Evolutionary conservation across 352 stramenopile species (phyloP).

Genomic region (Pythium grandisporangium): DNA sequence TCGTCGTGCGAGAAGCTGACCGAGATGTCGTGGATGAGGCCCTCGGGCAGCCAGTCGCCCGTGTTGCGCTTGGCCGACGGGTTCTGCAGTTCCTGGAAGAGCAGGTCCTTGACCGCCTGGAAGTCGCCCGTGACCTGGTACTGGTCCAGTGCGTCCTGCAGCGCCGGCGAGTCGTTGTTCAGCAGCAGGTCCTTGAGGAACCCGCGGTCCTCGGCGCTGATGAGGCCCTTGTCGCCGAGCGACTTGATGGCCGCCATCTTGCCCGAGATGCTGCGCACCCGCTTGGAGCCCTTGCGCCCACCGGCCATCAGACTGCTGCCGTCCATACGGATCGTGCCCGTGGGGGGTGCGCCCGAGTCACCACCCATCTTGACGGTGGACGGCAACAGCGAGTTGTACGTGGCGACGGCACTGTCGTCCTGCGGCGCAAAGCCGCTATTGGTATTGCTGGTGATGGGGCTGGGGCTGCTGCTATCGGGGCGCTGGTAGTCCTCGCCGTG

Average conservation of each 20-base stretch:
- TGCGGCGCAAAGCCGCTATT: neutral
- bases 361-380: neutral
- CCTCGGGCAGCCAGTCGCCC: slow-evolving; percentile 66
- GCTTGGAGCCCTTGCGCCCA: slow-evolving; percentile 48
- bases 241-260: slow-evolving; percentile 83
- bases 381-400: neutral
- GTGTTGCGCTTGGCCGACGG: slow-evolving; percentile 61
- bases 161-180: slow-evolving; percentile 65
- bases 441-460: too few relatives aligned
- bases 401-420: slow-evolving; percentile 4
- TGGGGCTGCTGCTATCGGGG: too few relatives aligned
- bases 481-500: slow-evolving; percentile 52
- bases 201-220: slow-evolving; percentile 53
- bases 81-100: slow-evolving; percentile 52
- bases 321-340: slow-evolving; percentile 9
- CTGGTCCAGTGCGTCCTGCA: slow-evolving; percentile 65
- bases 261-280: slow-evolving; percentile 64
- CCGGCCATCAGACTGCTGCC: slow-evolving; percentile 5
- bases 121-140: slow-evolving; percentile 78
- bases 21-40: slow-evolving; percentile 65
- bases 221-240: slow-evolving; percentile 60
- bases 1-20: slow-evolving; percentile 33
- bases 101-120: slow-evolving; percentile 56
- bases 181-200: slow-evolving; percentile 71
- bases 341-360: slow-evolving; percentile 4